Conservation (phyloP, 2,329 filamentous ascomycete genomes). For the Kalaharituber pfeilii region DNA sequence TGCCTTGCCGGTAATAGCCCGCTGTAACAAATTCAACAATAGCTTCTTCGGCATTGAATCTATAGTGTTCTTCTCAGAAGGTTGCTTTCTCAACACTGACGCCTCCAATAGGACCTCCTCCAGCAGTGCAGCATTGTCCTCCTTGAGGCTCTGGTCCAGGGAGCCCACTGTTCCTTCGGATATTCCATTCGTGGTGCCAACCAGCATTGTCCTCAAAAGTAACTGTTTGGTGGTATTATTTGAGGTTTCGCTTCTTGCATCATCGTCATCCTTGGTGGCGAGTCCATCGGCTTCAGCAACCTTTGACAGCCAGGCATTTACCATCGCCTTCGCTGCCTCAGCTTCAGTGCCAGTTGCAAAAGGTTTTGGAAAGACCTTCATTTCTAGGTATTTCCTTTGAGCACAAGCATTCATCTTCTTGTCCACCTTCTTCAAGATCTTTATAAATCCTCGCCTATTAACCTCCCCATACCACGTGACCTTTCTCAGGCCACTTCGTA, state of each 20-base stretch:
- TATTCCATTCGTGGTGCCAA: conserved; percentile 56
- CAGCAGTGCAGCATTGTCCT: conserved; percentile 45
- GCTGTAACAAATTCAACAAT: conserved; percentile 64
- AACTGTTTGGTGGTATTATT: conserved; percentile 38
- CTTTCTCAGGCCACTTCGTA: conserved; percentile 73
- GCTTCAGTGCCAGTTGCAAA: conserved; percentile 62
- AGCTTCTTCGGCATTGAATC: conserved; percentile 28
- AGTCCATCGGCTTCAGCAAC: conserved; percentile 59
- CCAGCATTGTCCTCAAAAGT: conserved; percentile 51
- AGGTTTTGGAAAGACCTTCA: conserved; percentile 72
- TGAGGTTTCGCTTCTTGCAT: not conserved
- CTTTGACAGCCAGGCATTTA: conserved; percentile 83
- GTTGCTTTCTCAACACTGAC: conserved; percentile 4
- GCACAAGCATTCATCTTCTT: conserved; percentile 68
- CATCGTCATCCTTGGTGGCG: conserved; percentile 38
- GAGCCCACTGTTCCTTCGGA: conserved; percentile 50
- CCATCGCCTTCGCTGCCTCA: conserved; percentile 42
- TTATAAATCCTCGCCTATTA: conserved; percentile 84
- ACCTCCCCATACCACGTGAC: conserved; percentile 97
- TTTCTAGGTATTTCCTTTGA: conserved; percentile 71
- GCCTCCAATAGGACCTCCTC: conserved; percentile 22
- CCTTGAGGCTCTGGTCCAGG: conserved; percentile 53
- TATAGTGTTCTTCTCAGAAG: conserved; percentile 23
- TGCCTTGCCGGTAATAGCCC: conserved; percentile 53
- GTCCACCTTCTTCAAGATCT: conserved; percentile 97